Conservation (phyloP, 2,329 filamentous ascomycete species). For the Aureobasidium sp. region DNA sequence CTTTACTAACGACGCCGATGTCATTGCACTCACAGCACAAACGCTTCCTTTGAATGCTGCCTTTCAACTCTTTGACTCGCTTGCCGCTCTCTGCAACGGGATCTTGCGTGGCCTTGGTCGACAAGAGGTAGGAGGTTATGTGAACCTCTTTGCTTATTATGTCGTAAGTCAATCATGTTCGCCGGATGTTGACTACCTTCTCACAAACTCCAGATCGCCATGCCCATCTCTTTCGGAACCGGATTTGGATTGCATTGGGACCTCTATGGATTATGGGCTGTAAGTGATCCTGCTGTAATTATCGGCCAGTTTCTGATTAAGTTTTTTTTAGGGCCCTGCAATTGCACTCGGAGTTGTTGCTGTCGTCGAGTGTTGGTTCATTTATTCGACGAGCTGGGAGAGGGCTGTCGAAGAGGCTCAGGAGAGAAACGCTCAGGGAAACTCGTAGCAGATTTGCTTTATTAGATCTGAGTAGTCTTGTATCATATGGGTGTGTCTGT, state of each 20-base stretch:
- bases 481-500: not conserved
- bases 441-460: not conserved
- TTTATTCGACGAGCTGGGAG: slow-evolving; percentile 45
- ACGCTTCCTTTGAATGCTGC: slow-evolving; percentile 73
- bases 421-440: slow-evolving; percentile 40
- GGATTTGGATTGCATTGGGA: slow-evolving; percentile 71
- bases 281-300: not conserved
- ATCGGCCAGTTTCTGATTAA: slow-evolving; percentile 17
- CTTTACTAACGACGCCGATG: slow-evolving; percentile 60
- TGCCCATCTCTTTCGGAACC: slow-evolving; percentile 72
- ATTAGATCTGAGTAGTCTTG: not conserved
- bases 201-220: slow-evolving; percentile 44
- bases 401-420: slow-evolving; percentile 53
- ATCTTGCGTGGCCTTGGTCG: slow-evolving; percentile 77
- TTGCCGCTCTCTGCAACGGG: slow-evolving; percentile 71
- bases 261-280: slow-evolving; percentile 66
- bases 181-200: not conserved
- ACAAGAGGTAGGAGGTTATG: slow-evolving; percentile 81
- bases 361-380: slow-evolving; percentile 48
- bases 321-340: slow-evolving; percentile 30
- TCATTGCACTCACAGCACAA: slow-evolving; percentile 54
- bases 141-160: slow-evolving; percentile 81
- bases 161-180: slow-evolving; percentile 29
- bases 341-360: slow-evolving; percentile 59
- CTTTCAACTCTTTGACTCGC: slow-evolving; percentile 81